Evolutionary conservation across 129 eudicot genomes (phyloP).

Genomic region (Cynara cardunculus): DNA sequence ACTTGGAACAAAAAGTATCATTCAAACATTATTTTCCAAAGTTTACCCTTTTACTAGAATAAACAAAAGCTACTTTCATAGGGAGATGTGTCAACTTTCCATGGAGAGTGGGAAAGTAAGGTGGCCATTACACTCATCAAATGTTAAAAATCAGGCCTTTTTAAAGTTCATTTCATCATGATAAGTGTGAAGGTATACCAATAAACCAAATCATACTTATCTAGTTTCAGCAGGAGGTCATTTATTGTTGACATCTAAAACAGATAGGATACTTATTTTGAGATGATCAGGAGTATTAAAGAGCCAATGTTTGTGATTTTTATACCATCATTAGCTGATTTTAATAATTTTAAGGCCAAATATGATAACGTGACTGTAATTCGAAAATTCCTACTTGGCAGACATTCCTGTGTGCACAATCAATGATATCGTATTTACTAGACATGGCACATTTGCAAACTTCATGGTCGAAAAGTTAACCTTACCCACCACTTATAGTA

Average conservation of each 20-base stretch:
- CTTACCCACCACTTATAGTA: not conserved
- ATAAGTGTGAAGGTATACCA: not conserved
- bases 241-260: not conserved
- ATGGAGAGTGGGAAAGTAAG: not conserved
- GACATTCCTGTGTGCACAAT: not conserved
- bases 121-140: not conserved
- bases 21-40: not conserved
- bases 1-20: not conserved
- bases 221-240: not conserved
- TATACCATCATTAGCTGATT: not conserved
- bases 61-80: constrained; percentile 14
- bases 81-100: constrained; percentile 16
- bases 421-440: not conserved
- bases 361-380: not conserved
- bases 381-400: not conserved
- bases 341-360: not conserved
- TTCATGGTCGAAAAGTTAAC: not conserved
- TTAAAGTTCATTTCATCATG: constrained; percentile 5
- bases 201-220: not conserved
- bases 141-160: not conserved
- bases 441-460: not conserved
- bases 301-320: not conserved
- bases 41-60: constrained; percentile 14
- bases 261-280: not conserved
- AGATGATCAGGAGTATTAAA: not conserved